These are phyloP conservation scores for Striga hermonthica DNA, from an alignment of 305 asterid genomes.

Conservation along the genomic window DNA sequence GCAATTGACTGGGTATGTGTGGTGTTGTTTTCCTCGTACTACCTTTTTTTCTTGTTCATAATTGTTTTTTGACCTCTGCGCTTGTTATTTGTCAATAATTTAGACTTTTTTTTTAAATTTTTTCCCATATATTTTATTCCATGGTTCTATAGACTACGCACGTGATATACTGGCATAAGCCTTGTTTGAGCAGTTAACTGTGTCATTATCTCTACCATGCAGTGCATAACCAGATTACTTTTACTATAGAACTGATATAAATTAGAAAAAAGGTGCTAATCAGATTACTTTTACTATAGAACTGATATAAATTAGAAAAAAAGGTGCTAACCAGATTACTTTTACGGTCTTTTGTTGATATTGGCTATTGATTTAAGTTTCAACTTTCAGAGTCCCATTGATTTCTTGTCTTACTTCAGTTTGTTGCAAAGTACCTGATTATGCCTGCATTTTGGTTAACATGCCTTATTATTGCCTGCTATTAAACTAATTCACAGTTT, in stretches of 20 bases:
- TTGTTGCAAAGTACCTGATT: neutral
- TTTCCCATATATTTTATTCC: neutral
- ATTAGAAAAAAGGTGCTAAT: neutral
- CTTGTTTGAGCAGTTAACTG: neutral
- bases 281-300: neutral
- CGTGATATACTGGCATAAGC: neutral
- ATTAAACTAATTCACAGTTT: constrained; percentile 4
- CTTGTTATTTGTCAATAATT: constrained; percentile 16
- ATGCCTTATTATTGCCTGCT: constrained; percentile 10
- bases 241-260: neutral
- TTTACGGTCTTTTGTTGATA: neutral
- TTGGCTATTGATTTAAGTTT: neutral
- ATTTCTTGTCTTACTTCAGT: neutral
- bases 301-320: neutral
- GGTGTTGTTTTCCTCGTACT: neutral
- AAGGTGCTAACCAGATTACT: no score
- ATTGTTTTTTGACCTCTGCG: constrained; percentile 19
- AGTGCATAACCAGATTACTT: neutral
- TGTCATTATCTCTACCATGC: neutral
- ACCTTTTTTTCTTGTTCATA: neutral
- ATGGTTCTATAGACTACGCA: neutral
- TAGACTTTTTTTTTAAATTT: neutral
- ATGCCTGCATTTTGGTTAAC: neutral
- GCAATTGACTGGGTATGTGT: no score
- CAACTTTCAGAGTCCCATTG: neutral